Base-by-base conservation (phyloP, 768 basidiomycete species). In the Mycena amicta region DNA sequence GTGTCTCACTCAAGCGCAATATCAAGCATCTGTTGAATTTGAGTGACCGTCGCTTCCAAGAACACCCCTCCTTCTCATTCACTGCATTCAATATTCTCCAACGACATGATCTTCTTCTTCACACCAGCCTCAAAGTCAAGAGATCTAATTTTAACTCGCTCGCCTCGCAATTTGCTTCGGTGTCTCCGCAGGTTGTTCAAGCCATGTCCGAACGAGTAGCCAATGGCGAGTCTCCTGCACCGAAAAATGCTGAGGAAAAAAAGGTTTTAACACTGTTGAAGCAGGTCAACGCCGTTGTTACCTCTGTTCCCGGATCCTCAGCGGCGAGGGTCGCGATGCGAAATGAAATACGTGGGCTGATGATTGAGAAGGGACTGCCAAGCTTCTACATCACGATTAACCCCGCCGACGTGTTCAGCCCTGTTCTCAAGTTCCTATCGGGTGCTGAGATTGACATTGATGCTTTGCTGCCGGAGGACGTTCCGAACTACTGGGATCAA, bases 41-140 rank as follows among this genome's bases (percentile, higher is more conserved):
- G 2, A 12, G 20, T 2, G 68, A 68, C 46, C 22, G 52, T 0
- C 53, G 63, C 1, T 72, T 72, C 56, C 66, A 65, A 39, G 43
- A 55, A 46, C 66, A 72, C 50, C 47, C 54, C 23, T 68, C 67
- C 0, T 73, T 73, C 39, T 11, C 67, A 0, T 73, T 72, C 53
- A 66, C 66, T 4, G 71, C 61, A 2, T 69, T 71, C 53, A 73
- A 69, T 52, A 65, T 73, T 13, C 13, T 70, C 4, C 71, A 73
- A 43, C 39, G 64, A 1, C 53, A 67, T 0, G 41, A 43, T 13
- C 30, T 68, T 0, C 37, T 70, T 11, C 45, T 69, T 12, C 64
- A 68, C 26, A 64, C 66, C 1, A 54, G 56, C 33, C 47, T 72
- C 3, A 68, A 67, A 16, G 66, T 72, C 1, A 59, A 64, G 30